phyloP scores from a whole-genome alignment of 75 land plant species.

The Pinus tabuliformis region DNA sequence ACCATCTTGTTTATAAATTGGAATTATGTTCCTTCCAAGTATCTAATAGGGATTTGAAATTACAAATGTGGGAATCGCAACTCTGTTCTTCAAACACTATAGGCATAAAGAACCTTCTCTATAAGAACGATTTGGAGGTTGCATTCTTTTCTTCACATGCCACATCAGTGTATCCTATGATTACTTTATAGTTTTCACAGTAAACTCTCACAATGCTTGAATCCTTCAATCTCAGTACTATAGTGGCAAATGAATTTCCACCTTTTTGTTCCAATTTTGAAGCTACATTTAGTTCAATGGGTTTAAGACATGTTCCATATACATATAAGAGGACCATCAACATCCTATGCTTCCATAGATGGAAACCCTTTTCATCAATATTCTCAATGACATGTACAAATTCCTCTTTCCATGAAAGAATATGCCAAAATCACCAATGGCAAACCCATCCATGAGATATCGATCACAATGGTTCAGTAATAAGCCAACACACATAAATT shows the following conservation, averaged over 20 bases:
- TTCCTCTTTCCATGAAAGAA: too few relatives aligned
- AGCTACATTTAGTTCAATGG: background rate
- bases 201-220: background rate
- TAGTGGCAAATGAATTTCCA: background rate
- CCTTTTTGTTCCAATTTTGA: background rate
- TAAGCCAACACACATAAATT: too few relatives aligned
- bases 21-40: background rate
- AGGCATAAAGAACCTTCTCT: background rate
- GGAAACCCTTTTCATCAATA: too few relatives aligned
- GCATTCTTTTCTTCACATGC: background rate
- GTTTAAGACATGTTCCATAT: background rate
- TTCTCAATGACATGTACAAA: too few relatives aligned
- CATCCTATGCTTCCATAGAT: too few relatives aligned
- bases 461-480: too few relatives aligned
- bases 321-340: too few relatives aligned
- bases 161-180: background rate
- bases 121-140: background rate
- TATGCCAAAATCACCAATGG: too few relatives aligned
- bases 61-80: background rate
- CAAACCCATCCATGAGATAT: too few relatives aligned
- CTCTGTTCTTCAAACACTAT: background rate
- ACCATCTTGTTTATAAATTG: background rate
- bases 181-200: background rate
- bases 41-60: background rate
- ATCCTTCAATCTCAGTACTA: background rate